Evolutionary conservation across 1,284 basidiomycete species (phyloP), one percentile per base, ranked within the genome.

Genomic region (Singerocomus rubriflavus): DNA sequence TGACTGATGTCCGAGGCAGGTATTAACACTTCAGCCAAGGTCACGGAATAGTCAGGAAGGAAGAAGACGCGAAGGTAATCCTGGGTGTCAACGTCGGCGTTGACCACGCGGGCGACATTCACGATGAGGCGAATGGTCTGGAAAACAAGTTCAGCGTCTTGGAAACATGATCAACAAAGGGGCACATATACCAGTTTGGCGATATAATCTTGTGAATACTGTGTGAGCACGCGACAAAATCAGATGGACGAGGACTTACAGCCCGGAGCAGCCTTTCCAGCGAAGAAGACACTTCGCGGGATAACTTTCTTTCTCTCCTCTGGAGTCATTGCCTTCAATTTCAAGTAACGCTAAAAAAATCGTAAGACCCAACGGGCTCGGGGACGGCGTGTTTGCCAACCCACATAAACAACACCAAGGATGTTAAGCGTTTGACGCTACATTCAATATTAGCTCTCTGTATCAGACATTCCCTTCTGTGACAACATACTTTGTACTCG

Each of bases 81-180:
- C 60, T 87, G 88, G 16, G 92, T 89, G 49, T 96, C 93, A 0
- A 88, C 83, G 67, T 97, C 94, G 16, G 74, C 77, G 71, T 95
- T 94, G 72, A 96, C 80, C 56, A 92, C 74, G 50, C 85, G 83
- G 30, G 89, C 85, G 52, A 92, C 91, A 59, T 93, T 93, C 60
- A 93, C 87, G 66, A 95, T 93, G 47, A 95, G 82, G 44, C 90
- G 88, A 58, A 95, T 95, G n/a, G 91, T 92, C 79, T 88, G 58
- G 9, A 2, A 26, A 9, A 11, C 5, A 30, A 3, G 43, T 37
- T 56, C 31, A 61, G 48, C 8, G 17, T 50, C 26, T 44, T 9
- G 27, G 12, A 40, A 32, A 14, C 13, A n/a, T 10, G 13, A 7
- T 26, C 7, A 30, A 14, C 30, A 11, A 4, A 13, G 4, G n/a